Percentiles rank a stretch among this genome's conserved stretches.
Evolutionary conservation across 306 rosid species (phyloP).

Genomic region (Aeschynomene evenia): DNA sequence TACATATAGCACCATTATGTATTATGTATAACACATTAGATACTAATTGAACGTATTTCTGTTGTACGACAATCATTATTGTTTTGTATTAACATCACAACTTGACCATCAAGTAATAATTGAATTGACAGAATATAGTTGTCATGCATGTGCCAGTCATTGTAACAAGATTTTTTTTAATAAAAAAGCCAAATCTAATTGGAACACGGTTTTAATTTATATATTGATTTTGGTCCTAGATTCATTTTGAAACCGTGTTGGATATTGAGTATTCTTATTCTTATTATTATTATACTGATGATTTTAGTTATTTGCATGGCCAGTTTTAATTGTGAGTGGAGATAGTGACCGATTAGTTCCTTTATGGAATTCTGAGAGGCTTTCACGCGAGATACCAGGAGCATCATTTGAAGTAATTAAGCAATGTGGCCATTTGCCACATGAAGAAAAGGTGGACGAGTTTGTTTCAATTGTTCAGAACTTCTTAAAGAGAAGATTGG

Average conservation of each 20-base stretch:
- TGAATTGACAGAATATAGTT: background rate
- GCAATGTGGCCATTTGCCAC: conserved; percentile 88
- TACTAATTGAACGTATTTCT: too few species aligned
- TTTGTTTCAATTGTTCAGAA: conserved; percentile 67
- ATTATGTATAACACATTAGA: too few species aligned
- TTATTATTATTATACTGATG: too few species aligned
- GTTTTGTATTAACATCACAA: background rate
- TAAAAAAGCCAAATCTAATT: background rate
- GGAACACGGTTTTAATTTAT: conserved; percentile 1
- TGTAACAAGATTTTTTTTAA: background rate
- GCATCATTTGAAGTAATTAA: conserved; percentile 67
- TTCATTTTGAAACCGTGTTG: conserved; percentile 16
- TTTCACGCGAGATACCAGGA: conserved; percentile 76
- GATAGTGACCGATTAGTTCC: conserved; percentile 78
- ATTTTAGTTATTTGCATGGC: conserved; percentile 35
- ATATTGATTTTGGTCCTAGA: background rate
- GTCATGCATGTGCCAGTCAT: background rate
- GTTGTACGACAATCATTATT: too few species aligned
- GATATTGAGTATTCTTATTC: background rate
- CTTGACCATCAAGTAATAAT: conserved; percentile 9
- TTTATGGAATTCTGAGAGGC: conserved; percentile 88
- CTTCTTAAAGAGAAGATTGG: conserved; percentile 56
- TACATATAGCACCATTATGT: too few species aligned
- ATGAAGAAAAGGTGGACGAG: conserved; percentile 84
- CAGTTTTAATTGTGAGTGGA: conserved; percentile 87